phyloP scores from a whole-genome alignment of 192 early-diverging fungal species.

The Backusella westeae region DNA sequence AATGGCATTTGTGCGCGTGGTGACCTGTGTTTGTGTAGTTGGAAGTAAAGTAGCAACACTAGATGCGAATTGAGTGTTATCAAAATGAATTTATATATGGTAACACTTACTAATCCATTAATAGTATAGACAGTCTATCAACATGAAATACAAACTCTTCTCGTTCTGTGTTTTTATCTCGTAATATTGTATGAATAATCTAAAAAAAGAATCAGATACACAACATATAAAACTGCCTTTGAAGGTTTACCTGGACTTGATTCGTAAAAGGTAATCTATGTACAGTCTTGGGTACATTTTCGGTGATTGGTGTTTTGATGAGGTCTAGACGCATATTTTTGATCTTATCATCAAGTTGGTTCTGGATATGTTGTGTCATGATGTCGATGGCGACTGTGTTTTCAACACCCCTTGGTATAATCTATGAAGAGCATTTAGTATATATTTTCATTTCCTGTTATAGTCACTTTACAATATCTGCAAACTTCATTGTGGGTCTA shows the following conservation, averaged over 20 bases:
- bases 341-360: constrained; percentile 76
- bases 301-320: constrained; percentile 35
- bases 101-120: constrained; percentile 73
- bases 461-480: constrained; percentile 66
- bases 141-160: constrained; percentile 92
- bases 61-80: not conserved
- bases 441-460: too few relatives aligned
- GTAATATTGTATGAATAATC: constrained; percentile 83
- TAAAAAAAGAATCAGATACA: constrained; percentile 4
- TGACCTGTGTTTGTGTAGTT: not conserved
- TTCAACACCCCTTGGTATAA: constrained; percentile 89
- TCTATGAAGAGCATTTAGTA: constrained; percentile 32
- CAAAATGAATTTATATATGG: not conserved
- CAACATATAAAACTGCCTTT: not conserved
- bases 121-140: constrained; percentile 81
- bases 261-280: constrained; percentile 50
- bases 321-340: constrained; percentile 56
- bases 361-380: constrained; percentile 84
- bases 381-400: constrained; percentile 91
- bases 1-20: constrained; percentile 11
- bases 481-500: constrained; percentile 88
- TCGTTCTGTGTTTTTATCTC: constrained; percentile 65
- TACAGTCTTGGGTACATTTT: constrained; percentile 43
- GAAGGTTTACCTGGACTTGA: constrained; percentile 45
- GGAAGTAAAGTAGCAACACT: constrained; percentile 26